Percentiles rank a stretch among this genome's conserved stretches.
These are phyloP conservation scores for Sugiyamaella pinicola DNA, from an alignment of 1,139 yeast genomes.

Conservation along the genomic window DNA sequence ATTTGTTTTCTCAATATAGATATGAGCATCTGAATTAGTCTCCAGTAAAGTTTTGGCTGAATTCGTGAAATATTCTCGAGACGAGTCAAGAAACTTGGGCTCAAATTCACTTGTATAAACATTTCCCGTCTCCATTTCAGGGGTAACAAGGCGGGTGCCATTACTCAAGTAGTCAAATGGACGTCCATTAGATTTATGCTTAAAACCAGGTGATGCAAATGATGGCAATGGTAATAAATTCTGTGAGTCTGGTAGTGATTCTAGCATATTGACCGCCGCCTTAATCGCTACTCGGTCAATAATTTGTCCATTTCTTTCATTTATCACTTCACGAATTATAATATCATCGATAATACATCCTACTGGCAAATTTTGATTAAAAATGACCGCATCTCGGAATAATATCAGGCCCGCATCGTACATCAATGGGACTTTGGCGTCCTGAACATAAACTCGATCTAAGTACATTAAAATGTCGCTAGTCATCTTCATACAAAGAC, in stretches of 20 bases:
- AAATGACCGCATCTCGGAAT: slow-evolving; percentile 52
- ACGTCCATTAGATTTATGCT: not conserved
- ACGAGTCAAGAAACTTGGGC: slow-evolving; percentile 57
- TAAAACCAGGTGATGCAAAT: not conserved
- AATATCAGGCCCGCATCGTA: slow-evolving; percentile 74
- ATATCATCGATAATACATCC: slow-evolving; percentile 54
- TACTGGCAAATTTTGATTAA: slow-evolving; percentile 50
- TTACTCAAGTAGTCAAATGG: slow-evolving; percentile 4
- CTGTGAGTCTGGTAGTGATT: slow-evolving; percentile 50
- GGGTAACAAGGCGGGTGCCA: not conserved
- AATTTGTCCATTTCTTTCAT: slow-evolving; percentile 61
- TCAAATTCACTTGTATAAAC: slow-evolving; percentile 70
- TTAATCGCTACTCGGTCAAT: slow-evolving; percentile 65
- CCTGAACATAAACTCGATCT: slow-evolving; percentile 80
- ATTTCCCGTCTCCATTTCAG: slow-evolving; percentile 39
- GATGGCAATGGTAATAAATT: not conserved
- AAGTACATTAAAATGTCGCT: slow-evolving; percentile 88
- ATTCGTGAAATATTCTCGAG: slow-evolving; percentile 57
- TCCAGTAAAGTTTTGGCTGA: slow-evolving; percentile 50
- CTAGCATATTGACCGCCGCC: slow-evolving; percentile 71
- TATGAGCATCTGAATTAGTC: slow-evolving; percentile 50
- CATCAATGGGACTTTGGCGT: slow-evolving; percentile 63
- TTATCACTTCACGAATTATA: slow-evolving; percentile 59
- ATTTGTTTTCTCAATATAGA: slow-evolving; percentile 58
- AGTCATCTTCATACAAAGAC: slow-evolving; percentile 73